A percentile compares a stretch with the other conserved stretches of the same genome.
phyloP scores from a whole-genome alignment of 2,329 filamentous ascomycete species.

The Grosmannia penicillata region DNA sequence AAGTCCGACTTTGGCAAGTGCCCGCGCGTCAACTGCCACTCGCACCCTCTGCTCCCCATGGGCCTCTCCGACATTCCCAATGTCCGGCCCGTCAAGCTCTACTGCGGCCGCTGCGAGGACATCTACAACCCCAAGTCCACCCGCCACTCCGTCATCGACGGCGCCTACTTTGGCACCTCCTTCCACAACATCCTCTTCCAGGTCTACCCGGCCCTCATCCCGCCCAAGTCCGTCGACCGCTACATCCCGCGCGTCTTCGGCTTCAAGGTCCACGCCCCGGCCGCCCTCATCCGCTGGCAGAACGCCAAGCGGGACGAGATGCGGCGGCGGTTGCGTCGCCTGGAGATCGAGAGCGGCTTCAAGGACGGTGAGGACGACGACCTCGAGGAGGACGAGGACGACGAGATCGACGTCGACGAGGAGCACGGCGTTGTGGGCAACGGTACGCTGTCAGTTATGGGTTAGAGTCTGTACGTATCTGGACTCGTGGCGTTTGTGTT shows the following conservation, averaged over 20 bases:
- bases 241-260: constrained; percentile 86
- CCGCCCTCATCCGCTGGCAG: constrained; percentile 85
- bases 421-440: not conserved
- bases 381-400: constrained; percentile 43
- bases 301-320: constrained; percentile 66
- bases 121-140: constrained; percentile 98
- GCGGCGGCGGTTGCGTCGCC: constrained; percentile 56
- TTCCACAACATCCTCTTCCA: constrained; percentile 99
- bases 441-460: not conserved
- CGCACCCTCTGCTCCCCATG: constrained; percentile 86
- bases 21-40: constrained; percentile 87
- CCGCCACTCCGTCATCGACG: constrained; percentile 87
- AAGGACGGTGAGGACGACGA: constrained; percentile 53
- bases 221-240: constrained; percentile 68
- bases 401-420: constrained; percentile 15
- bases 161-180: constrained; percentile 93
- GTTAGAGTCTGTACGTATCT: not conserved
- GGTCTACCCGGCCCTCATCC: constrained; percentile 83
- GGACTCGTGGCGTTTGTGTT: not conserved
- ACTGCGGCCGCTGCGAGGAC: constrained; percentile 94
- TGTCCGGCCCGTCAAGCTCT: constrained; percentile 85
- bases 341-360: constrained; percentile 68
- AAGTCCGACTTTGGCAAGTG: constrained; percentile 97
- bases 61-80: constrained; percentile 83
- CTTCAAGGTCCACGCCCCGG: constrained; percentile 85